These are phyloP conservation scores for Phoenix dactylifera DNA, from an alignment of 176 grass and related monocot species.

Conservation along the genomic window DNA sequence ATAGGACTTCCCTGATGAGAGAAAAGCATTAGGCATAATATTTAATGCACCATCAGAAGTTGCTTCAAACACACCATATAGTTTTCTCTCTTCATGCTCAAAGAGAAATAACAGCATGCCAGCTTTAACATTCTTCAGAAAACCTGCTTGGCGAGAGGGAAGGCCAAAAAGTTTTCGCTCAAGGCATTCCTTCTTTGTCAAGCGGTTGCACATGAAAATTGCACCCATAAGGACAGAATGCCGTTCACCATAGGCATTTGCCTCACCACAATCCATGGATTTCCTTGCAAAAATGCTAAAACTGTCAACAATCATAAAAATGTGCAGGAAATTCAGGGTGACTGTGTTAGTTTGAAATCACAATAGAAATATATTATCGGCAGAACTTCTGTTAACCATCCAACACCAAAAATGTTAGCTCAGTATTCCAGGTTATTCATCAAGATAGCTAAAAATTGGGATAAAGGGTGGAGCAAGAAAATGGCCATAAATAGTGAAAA, in stretches of 20 bases:
- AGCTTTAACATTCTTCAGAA: conserved; percentile 40
- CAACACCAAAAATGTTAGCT: no score
- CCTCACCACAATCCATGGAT: conserved; percentile 23
- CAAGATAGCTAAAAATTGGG: no score
- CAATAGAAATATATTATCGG: no score
- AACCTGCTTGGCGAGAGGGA: conserved; percentile 16
- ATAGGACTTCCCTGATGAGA: conserved; percentile 21
- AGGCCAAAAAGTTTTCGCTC: conserved; percentile 48
- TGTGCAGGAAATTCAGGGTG: no score
- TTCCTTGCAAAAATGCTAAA: conserved; percentile 24
- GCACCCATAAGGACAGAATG: conserved; percentile 25
- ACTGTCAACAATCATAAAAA: no score
- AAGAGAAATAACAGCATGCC: conserved; percentile 46
- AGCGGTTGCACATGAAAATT: conserved; percentile 34
- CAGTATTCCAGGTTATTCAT: no score
- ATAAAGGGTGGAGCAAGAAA: no score
- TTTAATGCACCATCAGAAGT: conserved; percentile 49
- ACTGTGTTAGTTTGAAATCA: no score
- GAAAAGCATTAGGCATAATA: conserved; percentile 50
- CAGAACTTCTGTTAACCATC: no score
- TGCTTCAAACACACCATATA: conserved; percentile 59
- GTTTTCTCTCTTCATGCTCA: conserved; percentile 34
- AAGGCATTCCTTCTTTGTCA: conserved; percentile 39
- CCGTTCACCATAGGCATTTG: conserved; percentile 8
- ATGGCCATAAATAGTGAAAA: no score